Evolutionary conservation across 1,139 yeast species (phyloP), one percentile per base, ranked within the genome.

Genomic region (Arxiozyma heterogenica): DNA sequence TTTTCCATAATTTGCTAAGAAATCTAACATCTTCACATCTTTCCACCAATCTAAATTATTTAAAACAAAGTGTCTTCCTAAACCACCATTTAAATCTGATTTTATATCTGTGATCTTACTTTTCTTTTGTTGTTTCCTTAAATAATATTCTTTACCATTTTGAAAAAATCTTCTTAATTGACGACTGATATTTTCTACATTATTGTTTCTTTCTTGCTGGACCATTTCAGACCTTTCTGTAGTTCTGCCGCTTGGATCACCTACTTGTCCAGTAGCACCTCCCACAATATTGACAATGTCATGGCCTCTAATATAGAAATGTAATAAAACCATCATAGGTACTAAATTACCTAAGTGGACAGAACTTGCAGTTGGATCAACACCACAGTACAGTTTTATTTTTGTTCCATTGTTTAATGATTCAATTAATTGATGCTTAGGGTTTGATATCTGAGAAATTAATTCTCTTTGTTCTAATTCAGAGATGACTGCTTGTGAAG

Each of bases 191-290:
- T 73, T 71, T 0, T 60, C 60, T 17, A 87, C 82, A 66, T 93
- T 93, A n/a, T 69, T 70, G 43, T 73, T 62, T 53, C 95, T 73
- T 20, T 74, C 77, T 1, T 71, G 66, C 1, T 73, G 74, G 17
- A 75, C 82, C 73, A 91, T 75, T 12, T 71, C 74, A 4, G 73
- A 68, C 56, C 99, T 76, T 64, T 89, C 98, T 0, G 90, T 80
- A 1, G 77, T 72, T 61, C 97, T 76, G 0, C 98, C 98, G 55
- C 96, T 88, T 1, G 98, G 99, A 68, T 93, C 99, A 6, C 99
- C 99, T 1, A 93, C 96, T 18, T 81, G 80, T 3, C 97, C 98
- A 0, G 99, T 93, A 11, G 98, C 98, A n/a, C 98, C 98, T 11
- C 98, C 98, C 8, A 93, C 88, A 17, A 94, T 69, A 0, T 94